Evolutionary conservation across 73 alveolate species (phyloP), one percentile per base, ranked within the genome.

Genomic region (Durusdinium trenchii): DNA sequence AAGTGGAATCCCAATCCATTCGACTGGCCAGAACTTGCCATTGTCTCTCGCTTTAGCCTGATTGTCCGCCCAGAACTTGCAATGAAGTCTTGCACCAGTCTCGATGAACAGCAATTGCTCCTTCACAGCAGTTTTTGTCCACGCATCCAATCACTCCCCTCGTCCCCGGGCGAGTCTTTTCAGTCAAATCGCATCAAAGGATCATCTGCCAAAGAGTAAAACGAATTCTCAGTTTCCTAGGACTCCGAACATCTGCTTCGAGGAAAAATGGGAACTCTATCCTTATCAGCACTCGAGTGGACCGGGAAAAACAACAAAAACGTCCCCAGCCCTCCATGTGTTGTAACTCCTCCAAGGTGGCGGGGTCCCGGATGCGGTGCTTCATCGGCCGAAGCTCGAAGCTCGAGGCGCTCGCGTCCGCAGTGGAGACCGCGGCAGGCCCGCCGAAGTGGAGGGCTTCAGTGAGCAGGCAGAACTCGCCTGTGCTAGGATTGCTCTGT

Each of bases 391-490:
- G 23, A 14, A 89, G 30, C n/a, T n/a, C n/a, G n/a, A n/a, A n/a
- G n/a, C n/a, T n/a, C n/a, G n/a, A n/a, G n/a, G n/a, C n/a, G n/a
- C n/a, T n/a, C n/a, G n/a, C n/a, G n/a, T n/a, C n/a, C n/a, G n/a
- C n/a, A n/a, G n/a, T n/a, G n/a, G n/a, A n/a, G n/a, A n/a, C n/a
- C n/a, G n/a, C n/a, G 0, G 54, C n/a, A 28, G 32, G 46, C 62
- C 23, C 45, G 46, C 98, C 98, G 32, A 91, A 91, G 76, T 38
- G 45, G 14, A 91, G 75, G 16, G 69, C 98, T 48, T 91, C 98
- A 32, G 98, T 91, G 57, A 91, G 78, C 98, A 91, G 67, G 89
- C 98, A 91, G 82, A 91, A 91, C 62, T 91, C 98, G 46, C 95
- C 95, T 87, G 12, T 40, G n/a, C n/a, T n/a, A 2, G 61, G 38